A percentile compares a stretch with the other conserved stretches of the same genome.
Evolutionary conservation across 2,329 filamentous ascomycete genomes (phyloP).

Genomic region (Trichoderma pleuroti): DNA sequence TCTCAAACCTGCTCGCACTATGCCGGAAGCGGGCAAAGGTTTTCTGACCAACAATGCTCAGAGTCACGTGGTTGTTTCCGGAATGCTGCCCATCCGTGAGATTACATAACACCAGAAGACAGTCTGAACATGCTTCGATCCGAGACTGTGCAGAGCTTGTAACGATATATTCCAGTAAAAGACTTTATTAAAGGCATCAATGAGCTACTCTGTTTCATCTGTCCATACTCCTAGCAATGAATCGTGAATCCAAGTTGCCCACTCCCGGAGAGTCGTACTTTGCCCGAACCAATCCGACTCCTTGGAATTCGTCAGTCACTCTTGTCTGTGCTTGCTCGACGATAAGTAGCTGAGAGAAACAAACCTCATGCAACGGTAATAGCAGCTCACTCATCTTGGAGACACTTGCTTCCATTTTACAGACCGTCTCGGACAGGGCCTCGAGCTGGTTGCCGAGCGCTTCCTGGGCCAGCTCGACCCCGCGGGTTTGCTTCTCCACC

Average conservation of each 20-base stretch:
- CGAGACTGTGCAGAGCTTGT: not conserved
- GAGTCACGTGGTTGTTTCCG: not conserved
- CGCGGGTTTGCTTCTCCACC: not conserved
- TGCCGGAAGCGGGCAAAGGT: not conserved
- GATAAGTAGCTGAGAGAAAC: not conserved
- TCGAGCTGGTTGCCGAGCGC: not conserved
- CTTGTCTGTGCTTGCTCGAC: not conserved
- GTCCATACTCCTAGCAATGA: not conserved
- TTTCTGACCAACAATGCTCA: not conserved
- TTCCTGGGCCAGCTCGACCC: not conserved
- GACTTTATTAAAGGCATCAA: not conserved
- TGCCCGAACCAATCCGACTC: not conserved
- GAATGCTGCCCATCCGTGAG: not conserved
- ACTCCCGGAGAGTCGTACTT: not conserved
- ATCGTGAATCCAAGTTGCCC: not conserved
- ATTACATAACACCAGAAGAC: not conserved
- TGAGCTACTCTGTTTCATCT: not conserved
- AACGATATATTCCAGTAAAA: not conserved
- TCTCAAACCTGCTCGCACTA: slow-evolving; percentile 48
- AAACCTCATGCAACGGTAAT: not conserved
- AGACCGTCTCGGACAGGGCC: not conserved
- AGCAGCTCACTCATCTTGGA: not conserved
- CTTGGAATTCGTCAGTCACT: not conserved
- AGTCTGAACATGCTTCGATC: not conserved
- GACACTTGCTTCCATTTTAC: not conserved